Percentiles rank a stretch among this genome's conserved stretches.
Evolutionary conservation across 2,329 filamentous ascomycete genomes (phyloP).

Genomic region (Ustulina deusta): DNA sequence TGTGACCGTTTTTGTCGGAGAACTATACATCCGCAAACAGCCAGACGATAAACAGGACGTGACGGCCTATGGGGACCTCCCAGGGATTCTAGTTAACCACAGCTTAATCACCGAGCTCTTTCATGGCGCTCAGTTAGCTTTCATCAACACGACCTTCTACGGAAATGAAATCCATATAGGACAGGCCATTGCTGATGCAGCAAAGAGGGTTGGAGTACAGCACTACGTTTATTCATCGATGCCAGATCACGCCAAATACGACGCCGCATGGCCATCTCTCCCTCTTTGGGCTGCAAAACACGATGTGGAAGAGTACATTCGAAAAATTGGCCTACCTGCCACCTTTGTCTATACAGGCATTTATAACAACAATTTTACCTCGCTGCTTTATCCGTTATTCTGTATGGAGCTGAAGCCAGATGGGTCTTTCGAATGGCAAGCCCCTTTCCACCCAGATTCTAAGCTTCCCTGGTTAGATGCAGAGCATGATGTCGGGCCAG

Average conservation of each 20-base stretch:
- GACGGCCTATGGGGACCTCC: conserved; percentile 73
- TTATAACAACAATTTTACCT: conserved; percentile 99
- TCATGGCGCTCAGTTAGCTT: conserved; percentile 85
- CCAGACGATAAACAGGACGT: conserved; percentile 70
- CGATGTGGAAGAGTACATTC: conserved; percentile 90
- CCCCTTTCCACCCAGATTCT: conserved; percentile 90
- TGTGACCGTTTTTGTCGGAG: conserved; percentile 73
- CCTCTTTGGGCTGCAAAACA: conserved; percentile 95
- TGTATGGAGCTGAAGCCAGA: conserved; percentile 90
- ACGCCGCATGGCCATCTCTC: conserved; percentile 80
- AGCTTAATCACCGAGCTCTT: conserved; percentile 82
- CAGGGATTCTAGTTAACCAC: conserved; percentile 76
- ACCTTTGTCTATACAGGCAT: conserved; percentile 98
- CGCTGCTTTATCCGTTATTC: conserved; percentile 90
- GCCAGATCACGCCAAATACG: conserved; percentile 90
- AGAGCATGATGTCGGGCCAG: conserved; percentile 94
- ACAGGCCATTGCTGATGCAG: conserved; percentile 87
- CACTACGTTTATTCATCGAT: conserved; percentile 98
- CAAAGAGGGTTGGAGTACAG: conserved; percentile 83
- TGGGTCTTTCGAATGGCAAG: conserved; percentile 91
- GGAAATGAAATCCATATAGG: conserved; percentile 94
- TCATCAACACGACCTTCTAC: conserved; percentile 98
- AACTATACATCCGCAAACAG: conserved; percentile 69
- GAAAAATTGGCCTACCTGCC: conserved; percentile 82
- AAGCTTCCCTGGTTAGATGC: conserved; percentile 95